Evolutionary conservation across 148 eudicot species (phyloP).

Genomic region (Nyssa sinensis): DNA sequence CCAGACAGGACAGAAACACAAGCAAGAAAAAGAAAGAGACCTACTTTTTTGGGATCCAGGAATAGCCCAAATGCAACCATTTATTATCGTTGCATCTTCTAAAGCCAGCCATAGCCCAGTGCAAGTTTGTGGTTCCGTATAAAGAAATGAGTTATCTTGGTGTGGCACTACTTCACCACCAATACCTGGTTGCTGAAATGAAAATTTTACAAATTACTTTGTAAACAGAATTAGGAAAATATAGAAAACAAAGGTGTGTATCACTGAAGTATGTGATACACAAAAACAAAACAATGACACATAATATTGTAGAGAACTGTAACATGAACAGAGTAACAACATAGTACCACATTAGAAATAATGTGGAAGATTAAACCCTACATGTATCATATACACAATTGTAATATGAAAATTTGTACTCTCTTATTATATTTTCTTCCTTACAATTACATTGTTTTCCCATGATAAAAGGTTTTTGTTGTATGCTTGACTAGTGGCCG

Average conservation of each 20-base stretch:
- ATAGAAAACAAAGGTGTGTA: neutral
- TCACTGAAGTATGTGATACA: neutral
- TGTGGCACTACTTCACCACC: constrained; percentile 99
- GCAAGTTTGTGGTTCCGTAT: constrained; percentile 87
- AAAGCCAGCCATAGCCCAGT: constrained; percentile 97
- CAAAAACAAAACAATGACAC: too few relatives aligned
- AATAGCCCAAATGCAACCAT: constrained; percentile 98
- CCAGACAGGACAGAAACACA: neutral
- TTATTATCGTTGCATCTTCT: constrained; percentile 77
- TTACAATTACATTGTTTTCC: too few relatives aligned
- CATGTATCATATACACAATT: too few relatives aligned
- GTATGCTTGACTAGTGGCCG: too few relatives aligned
- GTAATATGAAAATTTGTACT: too few relatives aligned
- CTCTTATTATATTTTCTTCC: too few relatives aligned
- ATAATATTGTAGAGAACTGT: too few relatives aligned
- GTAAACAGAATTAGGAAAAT: neutral
- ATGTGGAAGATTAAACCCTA: too few relatives aligned
- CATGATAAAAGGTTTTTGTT: too few relatives aligned
- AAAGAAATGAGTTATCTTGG: constrained; percentile 93
- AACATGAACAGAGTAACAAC: too few relatives aligned
- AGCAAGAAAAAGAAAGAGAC: neutral
- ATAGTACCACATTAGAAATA: too few relatives aligned
- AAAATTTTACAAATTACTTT: constrained; percentile 3
- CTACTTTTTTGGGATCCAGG: constrained; percentile 93
- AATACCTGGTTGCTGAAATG: constrained; percentile 96